Evolutionary conservation across 805 yeast genomes (phyloP).

Genomic region (Saccharomycopsis capsularis): DNA sequence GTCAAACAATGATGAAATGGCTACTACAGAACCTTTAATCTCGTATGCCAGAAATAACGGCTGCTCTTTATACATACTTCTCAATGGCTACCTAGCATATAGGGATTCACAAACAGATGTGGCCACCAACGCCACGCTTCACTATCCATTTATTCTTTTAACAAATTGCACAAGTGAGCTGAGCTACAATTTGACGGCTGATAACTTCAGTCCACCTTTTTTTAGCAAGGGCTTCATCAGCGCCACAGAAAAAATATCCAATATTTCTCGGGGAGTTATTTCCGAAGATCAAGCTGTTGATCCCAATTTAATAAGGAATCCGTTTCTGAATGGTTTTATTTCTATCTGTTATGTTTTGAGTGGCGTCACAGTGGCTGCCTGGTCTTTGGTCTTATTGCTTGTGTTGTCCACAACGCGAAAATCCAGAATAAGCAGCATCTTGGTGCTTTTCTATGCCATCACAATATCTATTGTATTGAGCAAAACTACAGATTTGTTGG

Average conservation of each 20-base stretch:
- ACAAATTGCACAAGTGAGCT: conserved; percentile 8
- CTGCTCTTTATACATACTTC: conserved; percentile 7
- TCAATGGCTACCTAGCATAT: conserved; percentile 7
- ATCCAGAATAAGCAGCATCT: conserved; percentile 6
- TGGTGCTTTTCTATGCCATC: conserved; percentile 18
- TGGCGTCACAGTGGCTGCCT: conserved; percentile 18
- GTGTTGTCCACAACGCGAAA: conserved; percentile 10
- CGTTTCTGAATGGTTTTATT: conserved; percentile 26
- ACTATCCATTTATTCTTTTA: conserved; percentile 6
- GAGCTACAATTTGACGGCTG: background rate
- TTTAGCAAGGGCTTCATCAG: background rate
- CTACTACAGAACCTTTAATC: background rate
- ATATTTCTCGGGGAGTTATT: background rate
- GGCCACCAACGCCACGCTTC: background rate
- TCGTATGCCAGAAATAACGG: background rate
- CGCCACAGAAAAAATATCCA: background rate
- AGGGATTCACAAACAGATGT: background rate
- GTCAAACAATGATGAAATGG: background rate
- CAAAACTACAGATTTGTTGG: conserved; percentile 16
- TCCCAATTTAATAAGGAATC: conserved; percentile 4
- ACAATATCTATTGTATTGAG: conserved; percentile 9
- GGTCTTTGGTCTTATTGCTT: conserved; percentile 19
- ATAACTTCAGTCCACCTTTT: too few species aligned
- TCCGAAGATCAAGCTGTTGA: background rate
- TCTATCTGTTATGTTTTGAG: conserved; percentile 16